These are phyloP conservation scores for Solanum okadae DNA, from an alignment of 257 asterid species.

Conservation along the genomic window DNA sequence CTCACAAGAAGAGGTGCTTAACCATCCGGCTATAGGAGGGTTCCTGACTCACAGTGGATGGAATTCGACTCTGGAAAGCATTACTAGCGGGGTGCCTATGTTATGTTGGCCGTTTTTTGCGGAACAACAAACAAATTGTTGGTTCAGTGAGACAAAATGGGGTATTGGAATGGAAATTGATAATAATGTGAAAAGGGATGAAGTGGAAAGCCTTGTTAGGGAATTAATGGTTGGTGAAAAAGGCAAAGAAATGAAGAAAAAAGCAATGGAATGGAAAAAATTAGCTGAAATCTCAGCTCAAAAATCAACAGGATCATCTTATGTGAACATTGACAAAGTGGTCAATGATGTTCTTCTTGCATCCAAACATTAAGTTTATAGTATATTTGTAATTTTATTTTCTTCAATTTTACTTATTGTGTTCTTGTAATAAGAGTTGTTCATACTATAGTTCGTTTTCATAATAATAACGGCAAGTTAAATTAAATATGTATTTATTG, in stretches of 20 bases:
- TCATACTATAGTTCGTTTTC: not conserved
- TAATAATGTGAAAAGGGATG: not conserved
- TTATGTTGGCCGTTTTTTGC: constrained; percentile 12
- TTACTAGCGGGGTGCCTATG: not conserved
- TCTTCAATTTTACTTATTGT: not conserved
- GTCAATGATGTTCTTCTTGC: not conserved
- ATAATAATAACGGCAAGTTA: too few relatives aligned
- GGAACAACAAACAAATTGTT: constrained; percentile 5
- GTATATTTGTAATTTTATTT: not conserved
- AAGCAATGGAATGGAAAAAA: not conserved
- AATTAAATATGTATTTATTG: not conserved
- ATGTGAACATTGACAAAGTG: not conserved
- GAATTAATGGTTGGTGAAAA: not conserved
- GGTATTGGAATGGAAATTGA: not conserved
- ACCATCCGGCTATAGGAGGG: not conserved
- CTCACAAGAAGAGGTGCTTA: constrained; percentile 2
- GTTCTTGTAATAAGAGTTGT: not conserved
- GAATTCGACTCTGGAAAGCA: not conserved
- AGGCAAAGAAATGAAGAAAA: constrained; percentile 1
- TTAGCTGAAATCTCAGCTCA: not conserved
- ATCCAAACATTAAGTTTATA: not conserved
- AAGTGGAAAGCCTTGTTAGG: not conserved
- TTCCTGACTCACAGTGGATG: constrained; percentile 7
- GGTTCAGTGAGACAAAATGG: not conserved
- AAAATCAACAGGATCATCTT: not conserved